Percentiles rank a stretch among this genome's conserved stretches.
Evolutionary conservation across 2,329 filamentous ascomycete genomes (phyloP).

Genomic region (Drechslerella dactyloides): DNA sequence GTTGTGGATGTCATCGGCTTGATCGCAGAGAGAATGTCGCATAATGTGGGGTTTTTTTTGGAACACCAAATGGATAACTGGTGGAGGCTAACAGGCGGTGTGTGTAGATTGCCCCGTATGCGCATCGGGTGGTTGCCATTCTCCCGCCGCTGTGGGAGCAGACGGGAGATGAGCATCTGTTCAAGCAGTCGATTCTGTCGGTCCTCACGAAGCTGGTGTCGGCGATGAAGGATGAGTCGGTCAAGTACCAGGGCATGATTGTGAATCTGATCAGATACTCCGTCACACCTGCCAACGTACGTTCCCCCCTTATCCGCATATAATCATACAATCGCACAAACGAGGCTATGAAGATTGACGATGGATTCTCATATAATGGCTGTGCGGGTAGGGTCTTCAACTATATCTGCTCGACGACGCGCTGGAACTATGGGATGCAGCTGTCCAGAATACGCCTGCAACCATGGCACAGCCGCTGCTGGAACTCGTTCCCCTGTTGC

Average conservation of each 20-base stretch:
- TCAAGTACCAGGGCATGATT: conserved; percentile 78
- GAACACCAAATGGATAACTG: conserved; percentile 59
- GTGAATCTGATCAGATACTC: conserved; percentile 82
- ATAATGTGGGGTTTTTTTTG: conserved; percentile 65
- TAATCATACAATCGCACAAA: too few species aligned
- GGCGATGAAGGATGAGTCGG: conserved; percentile 79
- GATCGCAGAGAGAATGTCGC: conserved; percentile 80
- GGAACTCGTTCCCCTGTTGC: conserved; percentile 67
- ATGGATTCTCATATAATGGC: background rate
- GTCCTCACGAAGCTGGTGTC: conserved; percentile 84
- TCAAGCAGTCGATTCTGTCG: conserved; percentile 90
- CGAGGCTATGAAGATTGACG: too few species aligned
- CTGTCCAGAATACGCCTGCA: conserved; percentile 70
- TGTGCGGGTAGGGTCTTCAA: conserved; percentile 65
- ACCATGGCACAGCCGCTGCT: conserved; percentile 70
- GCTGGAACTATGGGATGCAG: conserved; percentile 82
- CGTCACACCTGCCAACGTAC: conserved; percentile 74
- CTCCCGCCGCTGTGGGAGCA: conserved; percentile 84
- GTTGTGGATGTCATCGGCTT: conserved; percentile 84
- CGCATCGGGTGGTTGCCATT: conserved; percentile 80
- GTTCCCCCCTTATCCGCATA: conserved; percentile 48
- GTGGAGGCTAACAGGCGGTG: background rate
- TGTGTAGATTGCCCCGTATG: conserved; percentile 64
- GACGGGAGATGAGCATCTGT: conserved; percentile 83
- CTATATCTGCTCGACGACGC: conserved; percentile 90